phyloP scores from a whole-genome alignment of 805 yeast genomes.

The Blastobotrys peoriensis region DNA sequence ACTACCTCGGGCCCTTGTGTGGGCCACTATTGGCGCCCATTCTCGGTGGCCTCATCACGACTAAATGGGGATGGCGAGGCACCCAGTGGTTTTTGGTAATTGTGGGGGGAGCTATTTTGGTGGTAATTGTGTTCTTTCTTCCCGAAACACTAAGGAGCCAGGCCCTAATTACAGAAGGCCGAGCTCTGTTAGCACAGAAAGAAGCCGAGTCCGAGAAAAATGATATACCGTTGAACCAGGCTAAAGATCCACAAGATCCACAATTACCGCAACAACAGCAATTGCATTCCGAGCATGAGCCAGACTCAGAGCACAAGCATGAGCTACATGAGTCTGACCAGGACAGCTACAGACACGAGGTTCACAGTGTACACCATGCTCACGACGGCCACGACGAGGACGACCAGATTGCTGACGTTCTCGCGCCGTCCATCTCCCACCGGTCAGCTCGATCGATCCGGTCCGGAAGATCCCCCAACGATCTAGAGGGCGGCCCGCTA shows the following conservation, averaged over 20 bases:
- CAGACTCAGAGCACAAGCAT: background rate
- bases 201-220: background rate
- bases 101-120: slow-evolving; percentile 48
- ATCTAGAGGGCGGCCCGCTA: background rate
- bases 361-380: background rate
- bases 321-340: background rate
- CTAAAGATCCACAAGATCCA: background rate
- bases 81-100: slow-evolving; percentile 82
- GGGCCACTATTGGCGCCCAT: slow-evolving; percentile 81
- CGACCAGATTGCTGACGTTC: background rate
- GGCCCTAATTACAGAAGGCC: background rate
- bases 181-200: no score
- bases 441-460: background rate
- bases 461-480: background rate
- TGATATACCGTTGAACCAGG: no score
- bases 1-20: slow-evolving; percentile 71
- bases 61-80: slow-evolving; percentile 79
- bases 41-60: slow-evolving; percentile 67
- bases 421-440: background rate
- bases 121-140: slow-evolving; percentile 47
- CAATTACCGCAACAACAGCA: background rate
- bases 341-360: background rate
- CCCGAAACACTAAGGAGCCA: slow-evolving; percentile 70
- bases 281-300: background rate
- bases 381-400: background rate